These are phyloP conservation scores for Fusarium sp. DNA, from an alignment of 2,329 filamentous ascomycete genomes.

Conservation along the genomic window DNA sequence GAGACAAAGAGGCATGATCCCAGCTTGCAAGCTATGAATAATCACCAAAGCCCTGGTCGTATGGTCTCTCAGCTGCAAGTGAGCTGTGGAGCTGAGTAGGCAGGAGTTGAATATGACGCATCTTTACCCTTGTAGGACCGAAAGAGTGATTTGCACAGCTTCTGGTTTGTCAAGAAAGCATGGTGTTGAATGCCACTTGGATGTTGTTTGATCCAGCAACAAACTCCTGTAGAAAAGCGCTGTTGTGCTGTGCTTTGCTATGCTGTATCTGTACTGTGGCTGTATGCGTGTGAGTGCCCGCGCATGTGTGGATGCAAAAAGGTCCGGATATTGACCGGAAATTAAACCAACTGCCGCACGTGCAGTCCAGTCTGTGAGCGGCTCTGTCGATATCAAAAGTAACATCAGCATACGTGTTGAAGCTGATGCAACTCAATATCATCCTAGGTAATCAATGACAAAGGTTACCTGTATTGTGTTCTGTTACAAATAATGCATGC, in stretches of 20 bases:
- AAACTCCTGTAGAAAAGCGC: background rate
- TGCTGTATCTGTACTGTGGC: conserved; percentile 11
- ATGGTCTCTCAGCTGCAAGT: conserved; percentile 19
- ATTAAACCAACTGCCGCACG: background rate
- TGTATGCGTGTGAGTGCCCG: conserved; percentile 1
- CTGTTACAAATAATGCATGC: background rate
- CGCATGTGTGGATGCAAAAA: background rate
- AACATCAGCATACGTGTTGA: background rate
- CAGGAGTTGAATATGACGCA: conserved; percentile 28
- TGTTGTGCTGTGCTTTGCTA: background rate
- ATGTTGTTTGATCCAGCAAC: conserved; percentile 14
- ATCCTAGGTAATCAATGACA: background rate
- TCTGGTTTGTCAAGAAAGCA: conserved; percentile 5
- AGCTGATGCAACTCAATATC: background rate
- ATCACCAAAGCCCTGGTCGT: conserved; percentile 35
- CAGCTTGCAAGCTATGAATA: conserved; percentile 34
- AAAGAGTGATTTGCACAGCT: conserved; percentile 40
- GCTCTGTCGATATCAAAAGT: background rate
- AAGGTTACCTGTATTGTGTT: background rate
- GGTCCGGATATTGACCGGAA: background rate
- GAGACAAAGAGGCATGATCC: conserved; percentile 48
- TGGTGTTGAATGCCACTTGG: conserved; percentile 19
- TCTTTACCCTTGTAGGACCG: conserved; percentile 33
- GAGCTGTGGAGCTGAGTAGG: conserved; percentile 20
- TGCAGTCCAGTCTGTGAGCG: background rate